Percentiles rank a stretch among this genome's conserved stretches.
Conservation (phyloP, 129 eudicot species). For the Lonicera japonica region DNA sequence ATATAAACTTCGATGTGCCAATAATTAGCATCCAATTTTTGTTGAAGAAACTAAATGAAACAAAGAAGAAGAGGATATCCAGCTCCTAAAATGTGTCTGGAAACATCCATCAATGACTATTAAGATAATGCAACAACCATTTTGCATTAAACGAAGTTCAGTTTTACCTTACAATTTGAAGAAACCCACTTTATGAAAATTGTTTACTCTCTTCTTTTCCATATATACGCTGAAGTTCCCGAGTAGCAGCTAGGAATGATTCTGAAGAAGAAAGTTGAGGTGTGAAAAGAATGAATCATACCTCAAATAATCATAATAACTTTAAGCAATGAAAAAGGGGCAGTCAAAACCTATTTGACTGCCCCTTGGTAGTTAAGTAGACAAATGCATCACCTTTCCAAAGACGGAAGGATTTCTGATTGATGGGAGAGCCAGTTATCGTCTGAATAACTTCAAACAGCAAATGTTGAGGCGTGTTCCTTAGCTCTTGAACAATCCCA, state of each 20-base stretch:
- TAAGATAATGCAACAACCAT: too few relatives aligned
- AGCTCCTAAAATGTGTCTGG: constrained; percentile 14
- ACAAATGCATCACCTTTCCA: constrained; percentile 46
- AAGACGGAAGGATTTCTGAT: constrained; percentile 53
- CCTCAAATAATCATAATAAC: not conserved
- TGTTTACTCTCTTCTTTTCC: constrained; percentile 43
- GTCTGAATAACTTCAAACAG: constrained; percentile 59
- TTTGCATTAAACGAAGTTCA: not conserved
- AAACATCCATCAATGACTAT: too few relatives aligned
- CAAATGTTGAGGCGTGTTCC: constrained; percentile 54
- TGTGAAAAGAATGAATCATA: constrained; percentile 8
- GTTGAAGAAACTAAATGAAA: not conserved
- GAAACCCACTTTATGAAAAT: constrained; percentile 19
- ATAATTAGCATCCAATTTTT: too few relatives aligned
- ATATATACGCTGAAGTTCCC: constrained; percentile 62
- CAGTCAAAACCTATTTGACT: not conserved
- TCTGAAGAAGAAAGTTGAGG: constrained; percentile 24
- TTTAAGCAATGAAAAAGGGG: not conserved
- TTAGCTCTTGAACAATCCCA: constrained; percentile 64
- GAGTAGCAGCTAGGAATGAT: constrained; percentile 59
- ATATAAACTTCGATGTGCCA: too few relatives aligned
- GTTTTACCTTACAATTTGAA: constrained; percentile 28
- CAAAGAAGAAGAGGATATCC: not conserved
- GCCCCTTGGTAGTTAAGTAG: not conserved
- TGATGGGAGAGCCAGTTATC: constrained; percentile 60